Base-by-base conservation (phyloP, 371 early-diverging fungal genomes). In the Mortierella sp. region DNA sequence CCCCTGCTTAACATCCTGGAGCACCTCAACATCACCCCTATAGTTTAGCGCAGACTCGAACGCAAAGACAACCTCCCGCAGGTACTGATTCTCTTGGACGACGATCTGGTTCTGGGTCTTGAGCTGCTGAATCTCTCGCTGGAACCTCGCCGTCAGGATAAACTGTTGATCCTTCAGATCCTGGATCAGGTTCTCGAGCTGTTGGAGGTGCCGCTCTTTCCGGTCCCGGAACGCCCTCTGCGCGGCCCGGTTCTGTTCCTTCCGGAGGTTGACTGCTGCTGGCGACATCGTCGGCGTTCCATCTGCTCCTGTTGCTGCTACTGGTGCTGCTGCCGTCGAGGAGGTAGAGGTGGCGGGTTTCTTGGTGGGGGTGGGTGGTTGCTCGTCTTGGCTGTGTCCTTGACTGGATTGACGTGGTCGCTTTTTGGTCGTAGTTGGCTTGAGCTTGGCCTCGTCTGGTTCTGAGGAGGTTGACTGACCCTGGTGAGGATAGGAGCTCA, bases 181-280 rank as follows among this genome's bases (percentile, higher is more conserved):
- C 61, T 88, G 78, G 55, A 94, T 91, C 22, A 90, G 87, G 41
- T 86, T 85, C 75, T 94, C 94, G 8, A 94, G 85, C 6, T 91
- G 88, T 29, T 88, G 79, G 31, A 94, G 76, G 68, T 94, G 91
- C 22, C 88, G 85, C 76, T 94, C 93, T 80, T 93, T 94, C 58
- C 95, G 90, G 78, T 94, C 93, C 44, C 95, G 86, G 74, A 94
- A 94, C 0, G 94, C 95, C 8, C 94, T 79, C 70, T 94, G 95
- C 0, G 95, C 95, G 7, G 93, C 94, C 43, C 95, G 80, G 79
- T 94, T 94, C 76, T 94, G 95, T 2, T 93, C 94, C 47, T 93
- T 94, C 61, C 95, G 92, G 65, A 93, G 83, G 7, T 1, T 34
- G 19, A 37, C 39, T 61, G 22, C 61, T 22, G n/a, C n/a, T n/a